A percentile compares a stretch with the other conserved stretches of the same genome.
These are phyloP conservation scores for Sporothrix euskadiensis DNA, from an alignment of 2,329 filamentous ascomycete genomes.

Conservation along the genomic window DNA sequence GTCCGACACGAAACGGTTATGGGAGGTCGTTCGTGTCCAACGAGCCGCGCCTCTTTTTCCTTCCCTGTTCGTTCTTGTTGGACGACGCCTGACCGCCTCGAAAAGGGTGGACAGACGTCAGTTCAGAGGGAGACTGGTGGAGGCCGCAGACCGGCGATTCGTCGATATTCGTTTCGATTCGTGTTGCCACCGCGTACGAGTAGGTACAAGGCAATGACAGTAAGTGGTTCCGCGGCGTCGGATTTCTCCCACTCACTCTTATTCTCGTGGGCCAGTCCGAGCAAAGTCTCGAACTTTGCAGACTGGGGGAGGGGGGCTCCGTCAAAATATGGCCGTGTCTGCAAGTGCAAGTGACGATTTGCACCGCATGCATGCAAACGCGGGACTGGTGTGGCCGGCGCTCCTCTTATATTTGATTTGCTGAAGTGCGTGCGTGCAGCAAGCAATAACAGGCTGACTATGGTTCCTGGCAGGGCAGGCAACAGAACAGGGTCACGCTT, in stretches of 20 bases:
- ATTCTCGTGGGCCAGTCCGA: background rate
- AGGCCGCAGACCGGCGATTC: constrained; percentile 1
- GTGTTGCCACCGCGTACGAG: background rate
- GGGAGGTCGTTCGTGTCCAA: background rate
- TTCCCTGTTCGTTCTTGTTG: background rate
- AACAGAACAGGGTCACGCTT: constrained; percentile 2
- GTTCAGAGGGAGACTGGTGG: background rate
- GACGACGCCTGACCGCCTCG: constrained; percentile 17
- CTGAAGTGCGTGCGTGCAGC: background rate
- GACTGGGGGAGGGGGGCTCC: background rate
- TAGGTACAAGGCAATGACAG: background rate
- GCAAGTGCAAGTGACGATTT: constrained; percentile 1
- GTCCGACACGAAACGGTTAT: constrained; percentile 23
- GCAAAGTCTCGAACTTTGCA: background rate
- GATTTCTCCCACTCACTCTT: background rate
- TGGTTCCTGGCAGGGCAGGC: background rate
- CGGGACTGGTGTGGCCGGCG: constrained; percentile 1
- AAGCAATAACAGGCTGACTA: background rate
- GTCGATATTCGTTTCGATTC: background rate
- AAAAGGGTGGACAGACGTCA: background rate
- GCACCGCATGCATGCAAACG: constrained; percentile 12
- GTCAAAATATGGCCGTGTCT: background rate
- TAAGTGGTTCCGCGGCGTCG: background rate
- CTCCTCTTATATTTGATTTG: background rate
- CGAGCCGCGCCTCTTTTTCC: constrained; percentile 10